Conservation (phyloP, 2,329 filamentous ascomycete genomes). For the Biscogniauxia sp. region DNA sequence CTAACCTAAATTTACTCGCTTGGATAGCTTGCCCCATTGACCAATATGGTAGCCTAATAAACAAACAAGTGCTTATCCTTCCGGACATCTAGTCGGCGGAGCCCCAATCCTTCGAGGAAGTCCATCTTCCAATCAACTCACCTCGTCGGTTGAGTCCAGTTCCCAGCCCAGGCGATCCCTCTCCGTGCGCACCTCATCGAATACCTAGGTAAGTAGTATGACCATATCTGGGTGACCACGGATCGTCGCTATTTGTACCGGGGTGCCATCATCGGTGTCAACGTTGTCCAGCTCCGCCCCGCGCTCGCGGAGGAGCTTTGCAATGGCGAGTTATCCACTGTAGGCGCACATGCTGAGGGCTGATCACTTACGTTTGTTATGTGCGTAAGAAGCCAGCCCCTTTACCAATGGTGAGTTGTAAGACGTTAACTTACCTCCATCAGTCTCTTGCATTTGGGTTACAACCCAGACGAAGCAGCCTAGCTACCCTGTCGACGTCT, state of each 20-base stretch:
- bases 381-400: slow-evolving; percentile 3
- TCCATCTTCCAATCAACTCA: slow-evolving; percentile 5
- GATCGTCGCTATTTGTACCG: slow-evolving; percentile 23
- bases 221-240: slow-evolving; percentile 27
- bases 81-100: too few species aligned
- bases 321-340: slow-evolving; percentile 25
- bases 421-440: slow-evolving; percentile 24
- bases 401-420: neutral
- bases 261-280: slow-evolving; percentile 28
- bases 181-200: slow-evolving; percentile 22
- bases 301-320: slow-evolving; percentile 24
- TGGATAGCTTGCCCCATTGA: too few species aligned
- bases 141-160: slow-evolving; percentile 10
- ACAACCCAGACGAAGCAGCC: slow-evolving; percentile 25
- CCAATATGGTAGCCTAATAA: too few species aligned
- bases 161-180: slow-evolving; percentile 18
- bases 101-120: neutral
- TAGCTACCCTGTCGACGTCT: slow-evolving; percentile 23
- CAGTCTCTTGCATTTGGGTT: slow-evolving; percentile 30
- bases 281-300: slow-evolving; percentile 26
- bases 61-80: neutral
- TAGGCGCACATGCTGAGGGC: slow-evolving; percentile 30
- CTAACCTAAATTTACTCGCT: neutral
- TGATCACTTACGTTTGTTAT: slow-evolving; percentile 17
- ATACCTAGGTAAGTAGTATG: too few species aligned